Percentiles rank a stretch among this genome's conserved stretches.
phyloP scores from a whole-genome alignment of 495 filamentous ascomycete species.

The Penicillium nucicola region DNA sequence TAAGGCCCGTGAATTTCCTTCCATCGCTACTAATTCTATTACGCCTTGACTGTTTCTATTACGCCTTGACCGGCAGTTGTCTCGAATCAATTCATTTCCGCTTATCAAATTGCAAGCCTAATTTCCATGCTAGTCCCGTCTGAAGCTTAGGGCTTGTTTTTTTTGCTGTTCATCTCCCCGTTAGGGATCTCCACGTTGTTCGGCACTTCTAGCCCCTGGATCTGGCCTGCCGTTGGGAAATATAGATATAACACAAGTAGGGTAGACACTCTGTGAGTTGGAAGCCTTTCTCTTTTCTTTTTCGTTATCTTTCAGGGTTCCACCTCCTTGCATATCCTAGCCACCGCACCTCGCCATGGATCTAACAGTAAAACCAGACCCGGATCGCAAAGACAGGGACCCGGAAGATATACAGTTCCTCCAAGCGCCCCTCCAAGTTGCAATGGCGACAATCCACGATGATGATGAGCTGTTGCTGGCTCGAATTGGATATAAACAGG shows the following conservation, averaged over 20 bases:
- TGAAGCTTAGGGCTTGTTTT: conserved; percentile 3
- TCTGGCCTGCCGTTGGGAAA: conserved; percentile 9
- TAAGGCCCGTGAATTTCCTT: too few relatives aligned
- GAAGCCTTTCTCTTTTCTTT: conserved; percentile 3
- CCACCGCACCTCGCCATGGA: conserved; percentile 8
- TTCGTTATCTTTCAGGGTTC: conserved; percentile 4
- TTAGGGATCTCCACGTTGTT: conserved; percentile 10
- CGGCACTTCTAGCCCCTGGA: conserved; percentile 13
- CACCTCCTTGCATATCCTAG: conserved; percentile 1
- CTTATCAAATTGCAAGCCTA: conserved; percentile 14
- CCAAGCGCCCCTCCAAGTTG: conserved; percentile 1
- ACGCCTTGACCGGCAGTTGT: background rate
- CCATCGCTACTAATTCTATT: too few relatives aligned
- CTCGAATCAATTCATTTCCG: conserved; percentile 4
- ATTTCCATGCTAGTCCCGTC: background rate
- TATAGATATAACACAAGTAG: conserved; percentile 12
- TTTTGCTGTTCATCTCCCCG: conserved; percentile 16
- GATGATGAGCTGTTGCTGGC: conserved; percentile 64
- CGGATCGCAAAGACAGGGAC: background rate
- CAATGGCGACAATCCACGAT: conserved; percentile 53
- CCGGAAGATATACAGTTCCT: background rate
- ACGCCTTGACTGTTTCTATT: too few relatives aligned
- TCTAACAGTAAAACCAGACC: conserved; percentile 10
- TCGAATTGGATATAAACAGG: conserved; percentile 68
- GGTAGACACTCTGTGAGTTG: conserved; percentile 6